Evolutionary conservation across 2,329 filamentous ascomycete genomes (phyloP).

Genomic region (Didymella sp.): DNA sequence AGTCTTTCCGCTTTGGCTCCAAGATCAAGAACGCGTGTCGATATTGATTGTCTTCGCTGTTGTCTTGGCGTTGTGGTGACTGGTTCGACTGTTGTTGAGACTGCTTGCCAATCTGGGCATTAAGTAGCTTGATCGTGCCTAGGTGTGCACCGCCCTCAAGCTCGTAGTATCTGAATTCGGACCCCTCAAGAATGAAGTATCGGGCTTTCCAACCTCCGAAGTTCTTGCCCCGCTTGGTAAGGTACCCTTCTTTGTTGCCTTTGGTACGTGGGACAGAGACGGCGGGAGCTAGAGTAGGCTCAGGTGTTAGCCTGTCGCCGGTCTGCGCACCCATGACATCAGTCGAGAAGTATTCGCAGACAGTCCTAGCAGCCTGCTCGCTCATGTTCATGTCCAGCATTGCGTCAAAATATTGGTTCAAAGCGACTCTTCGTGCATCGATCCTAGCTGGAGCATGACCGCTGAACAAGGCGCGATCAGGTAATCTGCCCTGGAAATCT

Average conservation of each 20-base stretch:
- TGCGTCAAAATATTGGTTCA: conserved; percentile 86
- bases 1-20: conserved; percentile 96
- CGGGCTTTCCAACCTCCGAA: conserved; percentile 98
- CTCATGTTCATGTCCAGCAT: conserved; percentile 84
- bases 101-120: conserved; percentile 94
- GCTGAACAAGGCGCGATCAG: conserved; percentile 84
- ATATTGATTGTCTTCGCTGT: conserved; percentile 91
- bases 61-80: conserved; percentile 68
- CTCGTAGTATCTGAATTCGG: conserved; percentile 87
- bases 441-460: conserved; percentile 94
- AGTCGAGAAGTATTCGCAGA: conserved; percentile 84
- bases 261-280: conserved; percentile 57
- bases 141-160: conserved; percentile 87
- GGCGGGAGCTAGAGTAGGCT: conserved; percentile 57
- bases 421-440: conserved; percentile 79
- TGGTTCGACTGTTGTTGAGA: conserved; percentile 67
- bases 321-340: conserved; percentile 67
- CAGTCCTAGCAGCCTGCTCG: conserved; percentile 74
- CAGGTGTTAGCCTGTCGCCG: conserved; percentile 62
- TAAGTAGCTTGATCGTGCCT: conserved; percentile 89
- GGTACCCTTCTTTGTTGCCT: conserved; percentile 83
- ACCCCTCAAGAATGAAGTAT: conserved; percentile 73
- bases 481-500: conserved; percentile 76
- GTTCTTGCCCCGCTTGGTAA: conserved; percentile 97
- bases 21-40: conserved; percentile 94